Conservation (phyloP, 495 filamentous ascomycete genomes). For the Thermothielavioides terrestris region DNA sequence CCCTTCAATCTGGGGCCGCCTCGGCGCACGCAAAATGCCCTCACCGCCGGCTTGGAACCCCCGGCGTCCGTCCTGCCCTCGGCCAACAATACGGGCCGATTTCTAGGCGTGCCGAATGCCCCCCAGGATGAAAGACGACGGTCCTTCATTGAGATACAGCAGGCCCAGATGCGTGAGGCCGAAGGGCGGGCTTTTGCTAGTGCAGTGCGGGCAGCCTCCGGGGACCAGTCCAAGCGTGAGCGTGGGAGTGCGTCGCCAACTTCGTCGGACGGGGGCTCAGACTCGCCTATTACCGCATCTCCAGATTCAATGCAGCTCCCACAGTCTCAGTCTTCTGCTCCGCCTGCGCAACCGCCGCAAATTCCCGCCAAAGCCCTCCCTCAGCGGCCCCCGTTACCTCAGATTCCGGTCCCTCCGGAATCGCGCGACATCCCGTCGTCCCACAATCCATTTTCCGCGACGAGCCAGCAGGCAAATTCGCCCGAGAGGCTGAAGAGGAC, state of each 20-base stretch:
- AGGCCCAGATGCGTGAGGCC: conserved; percentile 62
- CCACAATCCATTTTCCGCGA: conserved; percentile 3
- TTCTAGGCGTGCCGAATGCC: conserved; percentile 22
- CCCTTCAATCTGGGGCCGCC: conserved; percentile 31
- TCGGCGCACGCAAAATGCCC: conserved; percentile 44
- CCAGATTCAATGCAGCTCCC: conserved; percentile 13
- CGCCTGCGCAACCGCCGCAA: not conserved
- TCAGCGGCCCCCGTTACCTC: conserved; percentile 1
- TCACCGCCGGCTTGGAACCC: conserved; percentile 23
- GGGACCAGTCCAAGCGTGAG: conserved; percentile 21
- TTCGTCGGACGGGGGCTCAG: conserved; percentile 3
- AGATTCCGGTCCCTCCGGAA: conserved; percentile 7
- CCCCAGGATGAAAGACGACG: conserved; percentile 36
- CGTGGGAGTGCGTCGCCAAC: not conserved
- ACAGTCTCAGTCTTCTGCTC: not conserved
- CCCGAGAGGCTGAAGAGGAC: conserved; percentile 16
- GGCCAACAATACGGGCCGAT: conserved; percentile 22
- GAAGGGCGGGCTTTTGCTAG: conserved; percentile 62
- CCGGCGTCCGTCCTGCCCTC: conserved; percentile 23
- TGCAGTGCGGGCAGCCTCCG: conserved; percentile 30
- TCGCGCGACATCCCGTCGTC: conserved; percentile 3
- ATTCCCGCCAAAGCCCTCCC: not conserved
- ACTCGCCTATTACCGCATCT: conserved; percentile 18
- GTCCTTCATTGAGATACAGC: conserved; percentile 49
- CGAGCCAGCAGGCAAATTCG: conserved; percentile 10